Conservation (phyloP, 495 filamentous ascomycete species). For the Oidiodendron maius region DNA sequence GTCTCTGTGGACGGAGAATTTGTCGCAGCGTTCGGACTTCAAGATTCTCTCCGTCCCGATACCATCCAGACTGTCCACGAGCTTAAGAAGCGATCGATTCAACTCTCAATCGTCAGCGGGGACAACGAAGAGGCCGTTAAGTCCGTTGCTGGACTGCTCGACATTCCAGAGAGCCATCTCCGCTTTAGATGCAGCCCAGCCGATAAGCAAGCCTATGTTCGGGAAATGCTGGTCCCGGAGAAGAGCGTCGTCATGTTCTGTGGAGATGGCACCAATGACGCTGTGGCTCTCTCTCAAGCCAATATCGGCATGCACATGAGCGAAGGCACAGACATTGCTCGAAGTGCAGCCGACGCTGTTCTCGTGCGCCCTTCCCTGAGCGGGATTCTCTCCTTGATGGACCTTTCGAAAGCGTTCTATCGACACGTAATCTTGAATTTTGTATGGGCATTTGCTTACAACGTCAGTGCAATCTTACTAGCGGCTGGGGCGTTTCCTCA, state of each 20-base stretch:
- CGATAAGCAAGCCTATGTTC: slow-evolving; percentile 61
- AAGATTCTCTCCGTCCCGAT: slow-evolving; percentile 54
- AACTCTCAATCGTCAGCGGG: slow-evolving; percentile 61
- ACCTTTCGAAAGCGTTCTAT: slow-evolving; percentile 46
- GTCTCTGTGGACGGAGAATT: slow-evolving; percentile 47
- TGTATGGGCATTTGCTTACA: slow-evolving; percentile 67
- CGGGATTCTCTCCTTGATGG: slow-evolving; percentile 30
- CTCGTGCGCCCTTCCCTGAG: slow-evolving; percentile 28
- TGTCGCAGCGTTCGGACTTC: slow-evolving; percentile 51
- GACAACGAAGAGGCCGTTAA: slow-evolving; percentile 59
- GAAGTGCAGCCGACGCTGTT: slow-evolving; percentile 63
- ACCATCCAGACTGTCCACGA: slow-evolving; percentile 38
- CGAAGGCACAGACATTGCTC: slow-evolving; percentile 56
- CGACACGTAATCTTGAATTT: slow-evolving; percentile 64
- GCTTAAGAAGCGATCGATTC: slow-evolving; percentile 50
- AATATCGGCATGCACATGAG: slow-evolving; percentile 67
- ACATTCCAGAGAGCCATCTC: slow-evolving; percentile 46
- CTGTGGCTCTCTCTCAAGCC: slow-evolving; percentile 64
- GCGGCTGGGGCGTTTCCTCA: slow-evolving; percentile 63
- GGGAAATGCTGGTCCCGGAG: slow-evolving; percentile 13
- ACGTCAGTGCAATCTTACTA: slow-evolving; percentile 63
- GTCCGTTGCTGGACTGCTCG: slow-evolving; percentile 44
- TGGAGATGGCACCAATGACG: slow-evolving; percentile 81
- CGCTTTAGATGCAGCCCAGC: slow-evolving; percentile 47
- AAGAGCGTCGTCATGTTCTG: slow-evolving; percentile 54